Evolutionary conservation across 2,329 filamentous ascomycete genomes (phyloP), one percentile per base, ranked within the genome.

Genomic region (Neofusicoccum laricinum): DNA sequence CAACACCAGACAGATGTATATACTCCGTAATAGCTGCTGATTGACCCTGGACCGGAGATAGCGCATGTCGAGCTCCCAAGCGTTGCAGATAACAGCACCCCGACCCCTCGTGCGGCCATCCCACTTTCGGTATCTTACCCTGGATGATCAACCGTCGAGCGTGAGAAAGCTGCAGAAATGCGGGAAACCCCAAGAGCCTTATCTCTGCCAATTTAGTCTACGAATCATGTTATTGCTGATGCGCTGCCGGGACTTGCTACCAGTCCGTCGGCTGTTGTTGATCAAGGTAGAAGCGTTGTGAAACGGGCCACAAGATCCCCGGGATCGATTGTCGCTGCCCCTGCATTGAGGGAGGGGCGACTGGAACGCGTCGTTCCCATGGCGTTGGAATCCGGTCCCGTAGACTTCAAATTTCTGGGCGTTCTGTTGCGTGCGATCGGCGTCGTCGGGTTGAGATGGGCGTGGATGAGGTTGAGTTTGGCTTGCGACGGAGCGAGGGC

Each of bases 91-190:
- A 59, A 59, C 40, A 15, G 30, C 7, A 10, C 11, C 1, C 38
- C 17, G 25, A 12, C 21, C 14, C 38, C 55, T 43, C 55, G 8
- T 34, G n/a, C 17, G 10, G 1, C 55, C 41, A 59, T 59, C 55
- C 55, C 55, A 59, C 55, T 59, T 59, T 59, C 43, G 55, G 55
- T 32, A 59, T 34, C 55, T 36, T 34, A 21, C 2, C 55, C 30
- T 40, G 11, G 32, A 8, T 32, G 34, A 58, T 58, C 53, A 12
- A 30, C 32, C 34, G 38, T 53, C 8, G 12, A 53, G 46, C 25
- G 15, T 43, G 41, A n/a, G 15, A 14, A n/a, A 12, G 19, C 17
- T 17, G 14, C 30, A 5, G 8, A 15, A n/a, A 30, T 25, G 36
- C 11, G 19, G 3, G 51, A 15, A 14, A 41, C 19, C 15, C 40